Percentiles rank a stretch among this genome's conserved stretches.
phyloP scores from a whole-genome alignment of 2,329 filamentous ascomycete species.

The Malbranchea zuffiana region DNA sequence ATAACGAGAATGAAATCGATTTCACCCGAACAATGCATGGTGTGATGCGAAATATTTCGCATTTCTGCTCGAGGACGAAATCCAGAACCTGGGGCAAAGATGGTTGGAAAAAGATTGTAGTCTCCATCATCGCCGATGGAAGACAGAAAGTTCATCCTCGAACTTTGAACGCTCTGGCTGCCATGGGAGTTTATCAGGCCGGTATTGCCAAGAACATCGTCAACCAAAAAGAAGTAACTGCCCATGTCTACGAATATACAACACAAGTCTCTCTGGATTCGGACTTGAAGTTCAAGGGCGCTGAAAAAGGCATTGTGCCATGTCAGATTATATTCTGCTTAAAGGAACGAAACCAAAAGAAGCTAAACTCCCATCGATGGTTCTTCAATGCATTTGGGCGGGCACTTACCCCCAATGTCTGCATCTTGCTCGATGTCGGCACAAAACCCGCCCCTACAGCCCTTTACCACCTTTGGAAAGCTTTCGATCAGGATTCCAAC shows the following conservation, averaged over 20 bases:
- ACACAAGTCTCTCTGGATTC: conserved; percentile 94
- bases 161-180: conserved; percentile 85
- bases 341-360: conserved; percentile 95
- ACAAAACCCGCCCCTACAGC: conserved; percentile 81
- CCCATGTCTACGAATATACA: conserved; percentile 97
- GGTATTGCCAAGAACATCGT: conserved; percentile 98
- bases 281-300: conserved; percentile 96
- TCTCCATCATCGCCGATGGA: conserved; percentile 91
- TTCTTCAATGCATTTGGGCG: conserved; percentile 98
- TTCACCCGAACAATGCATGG: conserved; percentile 98
- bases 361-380: conserved; percentile 97
- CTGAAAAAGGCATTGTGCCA: conserved; percentile 96
- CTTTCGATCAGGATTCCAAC: conserved; percentile 94
- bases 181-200: conserved; percentile 96
- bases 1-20: conserved; percentile 94
- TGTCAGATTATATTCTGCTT: conserved; percentile 98
- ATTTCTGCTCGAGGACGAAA: conserved; percentile 86
- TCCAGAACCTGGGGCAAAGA: conserved; percentile 94
- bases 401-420: conserved; percentile 88
- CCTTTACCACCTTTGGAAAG: conserved; percentile 98
- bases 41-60: conserved; percentile 94
- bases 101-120: conserved; percentile 98
- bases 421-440: conserved; percentile 91
- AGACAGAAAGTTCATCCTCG: conserved; percentile 86
- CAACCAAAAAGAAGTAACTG: conserved; percentile 89